Percentiles rank a stretch among this genome's conserved stretches.
phyloP scores from a whole-genome alignment of 441 rosid species.

The Brassica hybrid region DNA sequence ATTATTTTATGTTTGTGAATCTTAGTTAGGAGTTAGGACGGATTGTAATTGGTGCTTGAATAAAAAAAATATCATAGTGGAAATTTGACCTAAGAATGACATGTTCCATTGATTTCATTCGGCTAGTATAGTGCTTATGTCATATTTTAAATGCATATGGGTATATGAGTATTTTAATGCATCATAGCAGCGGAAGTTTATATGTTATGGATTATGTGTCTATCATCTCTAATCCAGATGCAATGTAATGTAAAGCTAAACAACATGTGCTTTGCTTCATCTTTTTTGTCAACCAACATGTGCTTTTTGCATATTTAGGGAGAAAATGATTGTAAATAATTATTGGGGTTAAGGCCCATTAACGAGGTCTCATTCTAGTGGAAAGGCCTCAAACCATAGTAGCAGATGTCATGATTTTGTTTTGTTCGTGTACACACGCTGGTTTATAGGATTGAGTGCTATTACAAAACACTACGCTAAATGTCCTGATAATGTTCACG shows the following conservation, averaged over 20 bases:
- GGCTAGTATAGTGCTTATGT: not conserved
- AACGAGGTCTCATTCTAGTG: no score
- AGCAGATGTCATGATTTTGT: no score
- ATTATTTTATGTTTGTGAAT: not conserved
- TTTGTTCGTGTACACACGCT: no score
- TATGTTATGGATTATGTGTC: not conserved
- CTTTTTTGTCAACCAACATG: no score
- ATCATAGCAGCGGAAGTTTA: not conserved
- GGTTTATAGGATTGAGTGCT: no score
- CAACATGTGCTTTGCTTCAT: no score
- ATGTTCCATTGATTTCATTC: slow-evolving; percentile 22
- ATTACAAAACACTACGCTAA: no score
- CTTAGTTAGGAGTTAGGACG: slow-evolving; percentile 36
- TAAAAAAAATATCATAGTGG: slow-evolving; percentile 31
- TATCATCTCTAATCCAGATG: not conserved
- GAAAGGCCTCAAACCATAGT: no score
- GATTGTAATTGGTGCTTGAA: slow-evolving; percentile 26
- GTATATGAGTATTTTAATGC: not conserved
- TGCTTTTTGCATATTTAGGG: no score
- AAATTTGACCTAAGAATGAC: slow-evolving; percentile 33
- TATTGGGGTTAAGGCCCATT: no score
- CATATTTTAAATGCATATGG: not conserved
- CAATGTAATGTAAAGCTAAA: no score
- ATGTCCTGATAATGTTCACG: not conserved
- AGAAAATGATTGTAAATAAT: no score